Percentiles rank a stretch among this genome's conserved stretches.
Conservation (phyloP, 1,139 yeast species). For the Lipomyces yarrowii region DNA sequence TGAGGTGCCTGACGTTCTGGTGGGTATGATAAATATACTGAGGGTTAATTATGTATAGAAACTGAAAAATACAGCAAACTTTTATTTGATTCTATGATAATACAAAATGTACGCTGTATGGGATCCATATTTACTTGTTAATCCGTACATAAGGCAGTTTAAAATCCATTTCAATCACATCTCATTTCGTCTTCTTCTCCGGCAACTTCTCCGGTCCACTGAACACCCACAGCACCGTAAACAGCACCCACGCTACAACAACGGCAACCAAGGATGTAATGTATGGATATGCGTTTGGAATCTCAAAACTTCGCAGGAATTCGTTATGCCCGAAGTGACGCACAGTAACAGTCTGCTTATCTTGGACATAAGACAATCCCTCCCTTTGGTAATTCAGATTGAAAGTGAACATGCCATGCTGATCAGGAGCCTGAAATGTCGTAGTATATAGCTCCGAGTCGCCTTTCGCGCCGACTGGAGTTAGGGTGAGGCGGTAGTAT, state of each 20-base stretch:
- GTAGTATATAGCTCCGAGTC: constrained; percentile 51
- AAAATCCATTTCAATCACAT: not conserved
- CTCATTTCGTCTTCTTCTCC: constrained; percentile 17
- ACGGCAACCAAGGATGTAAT: constrained; percentile 71
- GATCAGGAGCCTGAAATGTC: constrained; percentile 82
- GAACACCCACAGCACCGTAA: constrained; percentile 67
- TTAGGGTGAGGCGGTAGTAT: constrained; percentile 69
- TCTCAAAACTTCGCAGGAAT: constrained; percentile 90
- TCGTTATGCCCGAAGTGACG: constrained; percentile 97
- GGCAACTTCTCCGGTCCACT: constrained; percentile 7
- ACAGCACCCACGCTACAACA: constrained; percentile 71
- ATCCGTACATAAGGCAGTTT: not conserved
- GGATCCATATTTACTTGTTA: not conserved
- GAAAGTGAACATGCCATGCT: constrained; percentile 95
- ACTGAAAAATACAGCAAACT: not conserved
- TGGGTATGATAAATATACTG: not conserved
- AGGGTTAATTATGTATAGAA: not conserved
- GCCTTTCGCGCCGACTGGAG: constrained; percentile 37
- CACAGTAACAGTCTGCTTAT: constrained; percentile 73
- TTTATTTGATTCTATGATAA: not conserved
- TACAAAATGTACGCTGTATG: not conserved
- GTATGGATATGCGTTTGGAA: constrained; percentile 92
- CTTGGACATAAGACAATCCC: constrained; percentile 72
- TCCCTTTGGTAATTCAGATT: constrained; percentile 74
- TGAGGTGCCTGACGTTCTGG: not conserved